These are phyloP conservation scores for Daphne laureola DNA, from an alignment of 441 rosid species.

Conservation along the genomic window DNA sequence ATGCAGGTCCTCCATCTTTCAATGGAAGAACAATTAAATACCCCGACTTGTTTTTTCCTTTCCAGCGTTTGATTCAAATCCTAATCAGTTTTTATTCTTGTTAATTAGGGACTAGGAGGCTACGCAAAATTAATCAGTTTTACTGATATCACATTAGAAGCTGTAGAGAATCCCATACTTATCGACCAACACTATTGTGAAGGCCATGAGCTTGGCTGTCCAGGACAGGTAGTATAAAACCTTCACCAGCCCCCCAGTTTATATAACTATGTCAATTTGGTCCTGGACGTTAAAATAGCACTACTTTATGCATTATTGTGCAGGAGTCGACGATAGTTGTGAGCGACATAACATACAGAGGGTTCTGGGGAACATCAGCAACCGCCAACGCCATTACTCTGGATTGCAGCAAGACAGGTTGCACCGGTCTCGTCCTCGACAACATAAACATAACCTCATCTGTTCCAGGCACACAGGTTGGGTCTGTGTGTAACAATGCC, in stretches of 20 bases:
- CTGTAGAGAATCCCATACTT: slow-evolving; percentile 19
- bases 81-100: background rate
- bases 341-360: slow-evolving; percentile 18
- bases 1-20: too few species aligned
- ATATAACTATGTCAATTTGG: too few species aligned
- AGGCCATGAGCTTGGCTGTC: background rate
- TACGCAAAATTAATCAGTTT: slow-evolving; percentile 22
- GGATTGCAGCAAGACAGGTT: slow-evolving; percentile 23
- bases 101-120: slow-evolving; percentile 26
- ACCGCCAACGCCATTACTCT: slow-evolving; percentile 17
- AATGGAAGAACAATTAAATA: too few species aligned
- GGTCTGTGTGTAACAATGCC: slow-evolving; percentile 21
- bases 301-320: background rate
- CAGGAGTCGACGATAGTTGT: slow-evolving; percentile 14
- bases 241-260: too few species aligned
- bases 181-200: slow-evolving; percentile 26
- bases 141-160: slow-evolving; percentile 19
- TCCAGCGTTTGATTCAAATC: too few species aligned
- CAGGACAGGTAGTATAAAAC: background rate
- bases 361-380: slow-evolving; percentile 22
- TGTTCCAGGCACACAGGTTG: background rate
- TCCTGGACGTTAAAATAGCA: too few species aligned
- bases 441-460: slow-evolving; percentile 16
- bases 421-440: slow-evolving; percentile 17
- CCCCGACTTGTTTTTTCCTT: background rate